Evolutionary conservation across 306 rosid species (phyloP).

Genomic region (Ochetophila trinervis): DNA sequence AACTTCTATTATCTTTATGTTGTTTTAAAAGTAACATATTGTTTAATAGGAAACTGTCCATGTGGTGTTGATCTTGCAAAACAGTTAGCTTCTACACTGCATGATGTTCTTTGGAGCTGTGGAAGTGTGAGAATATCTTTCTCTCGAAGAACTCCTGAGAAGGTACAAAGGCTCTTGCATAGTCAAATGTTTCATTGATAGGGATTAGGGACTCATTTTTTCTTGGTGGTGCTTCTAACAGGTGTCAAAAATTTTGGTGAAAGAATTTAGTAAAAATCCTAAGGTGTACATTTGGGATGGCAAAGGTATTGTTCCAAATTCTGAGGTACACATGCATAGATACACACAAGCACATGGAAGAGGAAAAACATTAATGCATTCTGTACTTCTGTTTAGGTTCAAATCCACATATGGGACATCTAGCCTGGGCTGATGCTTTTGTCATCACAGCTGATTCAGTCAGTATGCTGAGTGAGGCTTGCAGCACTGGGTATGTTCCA

Average conservation of each 20-base stretch:
- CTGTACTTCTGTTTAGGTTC: slow-evolving; percentile 37
- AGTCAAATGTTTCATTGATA: neutral
- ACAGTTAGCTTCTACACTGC: slow-evolving; percentile 61
- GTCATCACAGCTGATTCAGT: slow-evolving; percentile 91
- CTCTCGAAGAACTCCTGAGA: slow-evolving; percentile 83
- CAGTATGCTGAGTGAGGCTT: slow-evolving; percentile 95
- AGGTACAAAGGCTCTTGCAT: slow-evolving; percentile 39
- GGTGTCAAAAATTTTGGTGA: slow-evolving; percentile 57
- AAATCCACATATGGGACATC: slow-evolving; percentile 85
- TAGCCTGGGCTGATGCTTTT: slow-evolving; percentile 88
- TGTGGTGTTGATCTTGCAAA: slow-evolving; percentile 65
- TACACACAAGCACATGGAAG: neutral
- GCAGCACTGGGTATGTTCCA: slow-evolving; percentile 81
- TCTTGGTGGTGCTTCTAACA: slow-evolving; percentile 29
- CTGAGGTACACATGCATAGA: neutral
- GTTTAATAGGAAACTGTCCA: slow-evolving; percentile 57
- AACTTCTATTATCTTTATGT: slow-evolving; percentile 11
- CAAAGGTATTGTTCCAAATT: slow-evolving; percentile 55
- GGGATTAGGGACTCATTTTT: neutral
- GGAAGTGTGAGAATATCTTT: slow-evolving; percentile 78
- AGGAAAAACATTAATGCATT: neutral
- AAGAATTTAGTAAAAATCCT: slow-evolving; percentile 59
- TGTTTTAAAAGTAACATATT: neutral
- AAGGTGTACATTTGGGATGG: slow-evolving; percentile 89
- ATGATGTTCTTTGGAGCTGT: slow-evolving; percentile 81